A percentile compares a stretch with the other conserved stretches of the same genome.
Evolutionary conservation across 2,329 filamentous ascomycete species (phyloP).

Genomic region (Arthrinium puccinioides): DNA sequence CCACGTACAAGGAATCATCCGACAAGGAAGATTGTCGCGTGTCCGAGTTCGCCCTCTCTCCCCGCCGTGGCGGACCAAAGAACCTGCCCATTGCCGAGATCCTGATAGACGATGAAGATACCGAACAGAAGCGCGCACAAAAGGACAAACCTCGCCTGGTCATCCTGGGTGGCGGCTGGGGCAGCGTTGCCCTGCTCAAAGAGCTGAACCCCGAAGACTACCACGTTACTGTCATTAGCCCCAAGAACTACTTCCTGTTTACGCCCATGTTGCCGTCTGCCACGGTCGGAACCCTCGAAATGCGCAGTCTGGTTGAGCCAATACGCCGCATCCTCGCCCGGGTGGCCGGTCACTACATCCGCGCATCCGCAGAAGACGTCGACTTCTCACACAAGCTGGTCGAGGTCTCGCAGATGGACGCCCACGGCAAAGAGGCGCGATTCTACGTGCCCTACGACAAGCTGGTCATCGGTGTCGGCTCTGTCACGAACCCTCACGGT

Average conservation of each 20-base stretch:
- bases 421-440: constrained; percentile 61
- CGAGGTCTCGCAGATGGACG: constrained; percentile 70
- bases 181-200: constrained; percentile 85
- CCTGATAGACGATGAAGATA: constrained; percentile 84
- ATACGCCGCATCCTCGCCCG: constrained; percentile 75
- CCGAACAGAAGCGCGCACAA: constrained; percentile 56
- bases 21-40: constrained; percentile 68
- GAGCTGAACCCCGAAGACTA: constrained; percentile 85
- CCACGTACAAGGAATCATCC: constrained; percentile 72
- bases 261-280: constrained; percentile 97
- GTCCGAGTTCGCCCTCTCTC: constrained; percentile 75
- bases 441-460: constrained; percentile 99
- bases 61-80: constrained; percentile 81
- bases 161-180: constrained; percentile 91
- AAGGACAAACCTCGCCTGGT: constrained; percentile 91
- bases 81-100: constrained; percentile 87
- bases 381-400: constrained; percentile 89
- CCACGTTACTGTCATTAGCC: constrained; percentile 90
- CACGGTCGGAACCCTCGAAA: constrained; percentile 88
- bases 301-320: constrained; percentile 87
- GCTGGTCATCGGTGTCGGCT: constrained; percentile 85
- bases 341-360: constrained; percentile 82
- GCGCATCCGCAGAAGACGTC: constrained; percentile 78
- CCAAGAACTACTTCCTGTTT: constrained; percentile 94
- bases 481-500: constrained; percentile 87